phyloP scores from a whole-genome alignment of 2,329 filamentous ascomycete species.

The Laburnicola sp. region DNA sequence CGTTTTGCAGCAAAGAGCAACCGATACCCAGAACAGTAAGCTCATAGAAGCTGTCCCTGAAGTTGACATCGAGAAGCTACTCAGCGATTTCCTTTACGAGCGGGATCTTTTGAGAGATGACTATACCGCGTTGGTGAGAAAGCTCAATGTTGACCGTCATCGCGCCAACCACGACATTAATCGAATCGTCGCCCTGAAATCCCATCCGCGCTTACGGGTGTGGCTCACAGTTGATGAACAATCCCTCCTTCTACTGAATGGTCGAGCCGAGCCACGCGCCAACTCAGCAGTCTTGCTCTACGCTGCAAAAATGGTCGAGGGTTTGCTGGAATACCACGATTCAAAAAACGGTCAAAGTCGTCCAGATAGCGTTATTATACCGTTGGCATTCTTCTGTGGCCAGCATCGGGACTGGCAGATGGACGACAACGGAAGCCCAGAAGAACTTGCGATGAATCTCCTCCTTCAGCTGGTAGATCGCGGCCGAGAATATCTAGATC shows the following conservation, averaged over 20 bases:
- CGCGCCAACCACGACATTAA: background rate
- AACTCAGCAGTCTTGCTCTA: constrained; percentile 5
- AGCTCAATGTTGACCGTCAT: background rate
- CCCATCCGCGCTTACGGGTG: constrained; percentile 3
- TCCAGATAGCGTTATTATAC: background rate
- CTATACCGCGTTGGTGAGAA: background rate
- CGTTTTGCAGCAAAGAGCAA: background rate
- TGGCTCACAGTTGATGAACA: constrained; percentile 10
- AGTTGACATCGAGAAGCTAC: background rate
- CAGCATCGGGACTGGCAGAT: constrained; percentile 5
- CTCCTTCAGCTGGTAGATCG: constrained; percentile 11
- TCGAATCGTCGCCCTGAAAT: background rate
- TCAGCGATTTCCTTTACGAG: constrained; percentile 6
- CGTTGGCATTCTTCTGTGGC: constrained; percentile 12
- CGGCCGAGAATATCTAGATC: background rate
- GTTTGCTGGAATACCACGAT: background rate
- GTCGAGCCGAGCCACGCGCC: constrained; percentile 2
- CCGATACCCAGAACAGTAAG: background rate
- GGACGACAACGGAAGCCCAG: constrained; percentile 2
- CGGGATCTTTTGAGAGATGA: constrained; percentile 4
- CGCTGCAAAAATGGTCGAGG: constrained; percentile 2
- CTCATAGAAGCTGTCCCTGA: background rate
- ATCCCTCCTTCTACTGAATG: constrained; percentile 5
- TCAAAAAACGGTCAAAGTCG: background rate
- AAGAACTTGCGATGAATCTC: constrained; percentile 12